Conservation (phyloP, 2,329 filamentous ascomycete species). For the Fonsecaea erecta region DNA sequence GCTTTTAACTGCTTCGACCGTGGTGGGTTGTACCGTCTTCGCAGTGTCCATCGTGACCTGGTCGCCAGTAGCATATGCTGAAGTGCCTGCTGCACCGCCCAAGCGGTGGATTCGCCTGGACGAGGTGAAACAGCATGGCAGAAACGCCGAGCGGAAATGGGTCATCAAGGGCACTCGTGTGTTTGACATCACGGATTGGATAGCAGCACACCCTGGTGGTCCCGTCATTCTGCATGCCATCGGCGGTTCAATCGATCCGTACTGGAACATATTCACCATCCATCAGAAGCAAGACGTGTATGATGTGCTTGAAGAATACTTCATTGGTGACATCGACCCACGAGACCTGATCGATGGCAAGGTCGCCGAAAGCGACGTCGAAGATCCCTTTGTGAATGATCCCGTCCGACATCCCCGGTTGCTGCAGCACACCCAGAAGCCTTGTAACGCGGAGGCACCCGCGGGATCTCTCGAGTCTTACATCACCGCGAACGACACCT, state of each 20-base stretch:
- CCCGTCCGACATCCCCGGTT: conserved; percentile 55
- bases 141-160: conserved; percentile 61
- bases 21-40: conserved; percentile 8
- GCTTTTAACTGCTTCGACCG: neutral
- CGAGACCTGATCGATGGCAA: conserved; percentile 64
- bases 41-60: conserved; percentile 6
- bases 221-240: conserved; percentile 70
- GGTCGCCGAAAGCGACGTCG: conserved; percentile 52
- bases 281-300: conserved; percentile 69
- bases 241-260: conserved; percentile 67
- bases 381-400: conserved; percentile 58
- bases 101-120: conserved; percentile 33
- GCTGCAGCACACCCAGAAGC: conserved; percentile 59
- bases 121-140: conserved; percentile 42
- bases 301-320: conserved; percentile 68
- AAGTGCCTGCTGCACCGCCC: conserved; percentile 19
- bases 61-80: conserved; percentile 24
- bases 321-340: conserved; percentile 65
- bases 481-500: conserved; percentile 60
- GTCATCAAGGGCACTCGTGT: conserved; percentile 67
- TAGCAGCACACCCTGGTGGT: conserved; percentile 68
- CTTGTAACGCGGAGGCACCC: conserved; percentile 67
- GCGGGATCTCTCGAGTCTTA: conserved; percentile 56
- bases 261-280: conserved; percentile 73
- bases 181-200: conserved; percentile 73